Evolutionary conservation across 179 eudicot genomes (phyloP), one percentile per base, ranked within the genome.

Genomic region (Spergularia azorica): DNA sequence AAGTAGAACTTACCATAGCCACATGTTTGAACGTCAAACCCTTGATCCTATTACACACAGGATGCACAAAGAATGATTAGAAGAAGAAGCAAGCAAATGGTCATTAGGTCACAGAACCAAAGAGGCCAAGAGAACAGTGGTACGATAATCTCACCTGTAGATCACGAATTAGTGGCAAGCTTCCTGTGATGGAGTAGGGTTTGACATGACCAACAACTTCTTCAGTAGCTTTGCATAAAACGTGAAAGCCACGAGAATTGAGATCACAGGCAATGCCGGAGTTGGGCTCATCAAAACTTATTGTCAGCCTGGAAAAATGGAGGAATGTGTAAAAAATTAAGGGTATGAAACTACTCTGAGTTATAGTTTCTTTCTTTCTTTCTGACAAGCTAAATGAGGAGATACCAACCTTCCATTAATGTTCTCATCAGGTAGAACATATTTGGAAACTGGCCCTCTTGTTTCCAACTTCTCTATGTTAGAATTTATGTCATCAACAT

Each of bases 181-280:
- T 93, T 77, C 99, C 99, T 5, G 97, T 95, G 61, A 93, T 91
- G 68, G 99, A 91, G 84, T 93, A 95, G 59, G 99, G 99, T 85
- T 95, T 85, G 55, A 86, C 91, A 85, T 90, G 87, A 55, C 99
- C 99, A 77, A 95, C 97, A 74, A 86, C 90, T 82, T 95, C 97
- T 89, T 93, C 89, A 54, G 99, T 95, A 72, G 99, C 97, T 86
- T 95, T 88, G 86, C 97, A 93, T 76, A 95, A 80, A 13, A 91
- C 97, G 57, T 91, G 92, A 83, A 84, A 95, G 65, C 99, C 99
- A 63, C 86, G 97, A 63, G 99, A 95, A 57, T 95, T 83, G 60
- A 95, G 97, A 83, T 90, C 83, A 84, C 99, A 93, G 51, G 99
- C 99, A 67, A 95, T 92, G 71, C 99, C 99, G 71, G 92, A 80